Base-by-base conservation (phyloP, 2,329 filamentous ascomycete species). In the Alternaria brassicae region DNA sequence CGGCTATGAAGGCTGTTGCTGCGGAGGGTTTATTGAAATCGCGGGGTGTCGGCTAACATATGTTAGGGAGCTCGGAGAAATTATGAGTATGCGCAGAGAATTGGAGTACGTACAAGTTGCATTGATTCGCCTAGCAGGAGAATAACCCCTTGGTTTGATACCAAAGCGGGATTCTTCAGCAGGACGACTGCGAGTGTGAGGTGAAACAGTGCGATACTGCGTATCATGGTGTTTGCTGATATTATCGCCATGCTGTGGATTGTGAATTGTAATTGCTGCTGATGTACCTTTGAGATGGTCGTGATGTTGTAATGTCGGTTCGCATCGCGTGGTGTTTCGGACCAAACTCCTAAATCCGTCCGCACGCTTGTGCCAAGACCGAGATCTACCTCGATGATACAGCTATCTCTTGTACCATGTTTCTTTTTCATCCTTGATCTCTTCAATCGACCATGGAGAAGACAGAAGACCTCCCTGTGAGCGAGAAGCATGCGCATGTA, bases 181-280 rank as follows among this genome's bases (percentile, higher is more conserved):
- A 97, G 90, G 81, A 95, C 92, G 79, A 89, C 93, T 70, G 89
- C 92, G 48, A 95, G 82, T 6, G 91, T 91, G 65, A 97, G 79
- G 80, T 97, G 91, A 81, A 95, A 92, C 75, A 96, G 85, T 68
- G 90, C 91, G 68, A 97, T 82, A 52, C 88, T 89, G 69, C 91
- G 90, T 70, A 97, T 89, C 77, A 97, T 89, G 8, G 89, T 91
- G 73, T 86, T 90, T 61, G 89, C 88, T 2, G 91, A 93, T 72
- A 97, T 85, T 76, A 96, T 83, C 30, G 88, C 90, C 93, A 97
- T 97, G 23, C 27, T 57, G 55, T 44, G n/a, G 37, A 41, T 12
- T 44, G 12, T 25, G 7, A 5, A 7, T n/a, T 32, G 27, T 27
- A 21, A 42, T 39, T 39, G 50, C n/a, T 25, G 25, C 10, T 6